Conservation (phyloP, 202 grass and related monocot species). For the Setaria viridis region DNA sequence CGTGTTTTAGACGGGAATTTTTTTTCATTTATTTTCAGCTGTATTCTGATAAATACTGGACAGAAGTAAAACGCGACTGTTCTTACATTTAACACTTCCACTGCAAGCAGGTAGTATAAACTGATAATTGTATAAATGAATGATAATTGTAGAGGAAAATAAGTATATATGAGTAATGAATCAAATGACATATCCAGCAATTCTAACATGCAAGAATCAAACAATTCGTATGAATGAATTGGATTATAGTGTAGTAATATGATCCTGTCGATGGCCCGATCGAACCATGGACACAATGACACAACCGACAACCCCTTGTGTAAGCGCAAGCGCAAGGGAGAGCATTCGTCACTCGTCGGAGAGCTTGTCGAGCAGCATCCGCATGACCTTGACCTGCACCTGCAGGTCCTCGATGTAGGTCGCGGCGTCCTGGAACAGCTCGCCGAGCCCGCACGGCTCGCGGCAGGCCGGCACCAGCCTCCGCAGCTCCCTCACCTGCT, state of each 20-base stretch:
- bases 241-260: background rate
- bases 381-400: constrained; percentile 48
- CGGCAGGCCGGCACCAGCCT: constrained; percentile 54
- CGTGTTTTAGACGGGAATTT: too few species aligned
- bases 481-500: constrained; percentile 59
- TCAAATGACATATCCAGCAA: constrained; percentile 15
- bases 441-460: constrained; percentile 49
- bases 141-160: background rate
- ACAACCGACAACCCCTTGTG: background rate
- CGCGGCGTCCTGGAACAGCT: constrained; percentile 55
- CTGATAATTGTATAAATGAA: background rate
- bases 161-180: background rate
- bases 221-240: constrained; percentile 40
- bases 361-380: constrained; percentile 57
- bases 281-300: background rate
- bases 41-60: background rate
- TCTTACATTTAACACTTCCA: background rate
- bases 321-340: background rate
- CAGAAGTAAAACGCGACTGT: background rate
- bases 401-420: constrained; percentile 61
- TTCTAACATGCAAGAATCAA: constrained; percentile 7
- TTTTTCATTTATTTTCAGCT: background rate
- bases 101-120: background rate
- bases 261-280: background rate
- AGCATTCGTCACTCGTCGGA: constrained; percentile 36